A percentile compares a stretch with the other conserved stretches of the same genome.
These are phyloP conservation scores for Aspergillus fijiensis DNA, from an alignment of 2,329 filamentous ascomycete species.

Conservation along the genomic window DNA sequence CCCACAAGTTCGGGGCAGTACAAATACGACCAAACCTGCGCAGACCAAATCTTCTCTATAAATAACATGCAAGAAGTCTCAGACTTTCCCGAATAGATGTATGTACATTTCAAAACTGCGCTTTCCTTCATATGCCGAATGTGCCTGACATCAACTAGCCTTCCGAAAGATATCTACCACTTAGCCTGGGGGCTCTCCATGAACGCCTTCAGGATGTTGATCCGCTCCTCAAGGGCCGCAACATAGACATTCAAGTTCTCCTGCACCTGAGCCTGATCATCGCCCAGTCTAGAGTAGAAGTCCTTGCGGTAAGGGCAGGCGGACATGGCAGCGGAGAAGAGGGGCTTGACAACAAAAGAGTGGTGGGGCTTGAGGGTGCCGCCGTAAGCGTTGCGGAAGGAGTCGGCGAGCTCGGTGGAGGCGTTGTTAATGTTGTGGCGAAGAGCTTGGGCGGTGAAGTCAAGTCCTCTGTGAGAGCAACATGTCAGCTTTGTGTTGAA, in stretches of 20 bases:
- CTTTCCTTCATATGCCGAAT: slow-evolving; percentile 5
- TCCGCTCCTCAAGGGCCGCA: slow-evolving; percentile 71
- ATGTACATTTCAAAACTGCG: slow-evolving; percentile 7
- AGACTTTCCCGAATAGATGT: slow-evolving; percentile 6
- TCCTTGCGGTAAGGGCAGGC: slow-evolving; percentile 90
- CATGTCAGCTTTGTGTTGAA: slow-evolving; percentile 4
- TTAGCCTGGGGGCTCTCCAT: slow-evolving; percentile 55
- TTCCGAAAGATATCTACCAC: slow-evolving; percentile 32
- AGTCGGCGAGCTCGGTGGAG: slow-evolving; percentile 73
- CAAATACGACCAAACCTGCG: background rate
- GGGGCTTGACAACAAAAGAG: slow-evolving; percentile 81
- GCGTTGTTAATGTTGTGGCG: slow-evolving; percentile 70
- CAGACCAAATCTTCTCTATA: slow-evolving; percentile 1
- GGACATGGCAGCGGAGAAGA: slow-evolving; percentile 91
- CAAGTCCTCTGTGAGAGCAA: slow-evolving; percentile 66
- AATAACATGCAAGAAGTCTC: slow-evolving; percentile 8
- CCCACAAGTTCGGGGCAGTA: background rate
- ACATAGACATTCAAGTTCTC: slow-evolving; percentile 70
- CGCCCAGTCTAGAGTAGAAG: slow-evolving; percentile 82
- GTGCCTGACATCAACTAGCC: slow-evolving; percentile 2
- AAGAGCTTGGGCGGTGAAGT: slow-evolving; percentile 87
- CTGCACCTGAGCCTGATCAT: slow-evolving; percentile 55
- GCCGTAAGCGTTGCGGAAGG: slow-evolving; percentile 83
- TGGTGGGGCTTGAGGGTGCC: slow-evolving; percentile 90
- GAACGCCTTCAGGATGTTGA: slow-evolving; percentile 72